phyloP scores from a whole-genome alignment of 306 rosid genomes.

The Ceratonia siliqua region DNA sequence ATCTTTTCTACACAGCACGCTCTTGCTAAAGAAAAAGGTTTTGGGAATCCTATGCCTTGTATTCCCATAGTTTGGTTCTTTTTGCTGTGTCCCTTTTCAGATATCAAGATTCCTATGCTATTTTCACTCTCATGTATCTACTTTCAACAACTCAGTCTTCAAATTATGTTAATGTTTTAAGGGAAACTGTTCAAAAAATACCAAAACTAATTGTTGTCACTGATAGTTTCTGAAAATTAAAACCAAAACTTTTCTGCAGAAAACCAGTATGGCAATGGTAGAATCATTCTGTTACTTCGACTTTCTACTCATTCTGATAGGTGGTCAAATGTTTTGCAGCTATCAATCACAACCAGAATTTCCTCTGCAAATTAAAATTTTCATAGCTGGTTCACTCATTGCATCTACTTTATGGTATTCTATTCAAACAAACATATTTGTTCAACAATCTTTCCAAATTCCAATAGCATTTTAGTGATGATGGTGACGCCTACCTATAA shows the following conservation, averaged over 20 bases:
- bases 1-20: conserved; percentile 70
- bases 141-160: conserved; percentile 33
- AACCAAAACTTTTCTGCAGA: conserved; percentile 43
- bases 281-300: conserved; percentile 31
- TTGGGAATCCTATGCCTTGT: conserved; percentile 93
- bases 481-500: conserved; percentile 41
- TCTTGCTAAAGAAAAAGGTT: conserved; percentile 57
- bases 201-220: no score
- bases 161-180: conserved; percentile 37
- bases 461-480: conserved; percentile 35
- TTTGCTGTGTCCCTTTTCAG: conserved; percentile 68
- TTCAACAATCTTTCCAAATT: conserved; percentile 36
- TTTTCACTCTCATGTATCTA: conserved; percentile 34
- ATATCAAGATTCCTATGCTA: conserved; percentile 49
- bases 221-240: no score
- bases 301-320: conserved; percentile 36
- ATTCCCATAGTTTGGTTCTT: conserved; percentile 66
- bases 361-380: conserved; percentile 17
- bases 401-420: conserved; percentile 27
- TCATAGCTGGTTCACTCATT: conserved; percentile 18
- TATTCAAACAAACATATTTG: conserved; percentile 27
- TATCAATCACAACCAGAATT: neutral
- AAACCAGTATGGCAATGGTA: conserved; percentile 34
- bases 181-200: no score
- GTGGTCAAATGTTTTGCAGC: conserved; percentile 22